phyloP scores from a whole-genome alignment of 2,329 filamentous ascomycete genomes.

The Nakataea oryzae region DNA sequence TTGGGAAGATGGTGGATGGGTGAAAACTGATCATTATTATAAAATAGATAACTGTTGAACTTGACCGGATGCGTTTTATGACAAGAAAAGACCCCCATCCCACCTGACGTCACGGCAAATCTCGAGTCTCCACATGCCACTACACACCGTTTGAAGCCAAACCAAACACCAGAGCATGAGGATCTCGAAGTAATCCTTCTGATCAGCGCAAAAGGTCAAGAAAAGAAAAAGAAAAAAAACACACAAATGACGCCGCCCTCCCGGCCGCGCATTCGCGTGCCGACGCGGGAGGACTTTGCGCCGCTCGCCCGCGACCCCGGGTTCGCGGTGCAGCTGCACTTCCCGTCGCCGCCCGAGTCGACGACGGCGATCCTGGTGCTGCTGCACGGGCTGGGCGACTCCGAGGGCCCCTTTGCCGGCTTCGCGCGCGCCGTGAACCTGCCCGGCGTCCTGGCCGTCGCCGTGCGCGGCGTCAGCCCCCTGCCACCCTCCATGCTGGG shows the following conservation, averaged over 20 bases:
- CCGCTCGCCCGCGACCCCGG: slow-evolving; percentile 21
- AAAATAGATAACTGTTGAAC: no score
- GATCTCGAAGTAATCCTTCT: no score
- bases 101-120: neutral
- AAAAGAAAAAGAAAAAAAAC: neutral
- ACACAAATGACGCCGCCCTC: neutral
- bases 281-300: slow-evolving; percentile 38
- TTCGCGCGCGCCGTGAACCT: slow-evolving; percentile 62
- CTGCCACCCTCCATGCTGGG: slow-evolving; percentile 60
- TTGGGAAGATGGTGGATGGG: no score
- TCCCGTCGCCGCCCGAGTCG: slow-evolving; percentile 43
- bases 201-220: neutral
- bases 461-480: slow-evolving; percentile 59
- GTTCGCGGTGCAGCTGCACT: slow-evolving; percentile 34
- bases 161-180: neutral
- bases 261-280: slow-evolving; percentile 25
- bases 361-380: slow-evolving; percentile 69
- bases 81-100: no score
- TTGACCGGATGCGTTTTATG: no score
- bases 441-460: slow-evolving; percentile 66
- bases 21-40: no score
- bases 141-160: no score
- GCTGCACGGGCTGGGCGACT: slow-evolving; percentile 78
- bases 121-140: neutral
- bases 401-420: slow-evolving; percentile 53